phyloP scores from a whole-genome alignment of 768 basidiomycete species.

The Russula olivacea region DNA sequence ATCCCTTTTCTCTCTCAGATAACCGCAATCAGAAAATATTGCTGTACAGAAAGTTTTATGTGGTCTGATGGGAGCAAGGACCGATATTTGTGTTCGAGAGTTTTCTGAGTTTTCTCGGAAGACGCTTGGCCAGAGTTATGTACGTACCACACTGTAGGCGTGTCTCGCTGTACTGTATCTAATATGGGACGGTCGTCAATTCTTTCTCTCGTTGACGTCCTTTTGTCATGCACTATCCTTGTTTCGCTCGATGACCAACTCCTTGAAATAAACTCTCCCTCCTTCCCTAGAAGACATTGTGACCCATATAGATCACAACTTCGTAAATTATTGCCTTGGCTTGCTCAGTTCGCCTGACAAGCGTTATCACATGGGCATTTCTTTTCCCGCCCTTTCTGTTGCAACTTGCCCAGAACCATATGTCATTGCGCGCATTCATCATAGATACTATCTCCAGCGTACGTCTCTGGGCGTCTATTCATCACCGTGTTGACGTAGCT shows the following conservation, averaged over 20 bases:
- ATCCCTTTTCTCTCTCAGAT: no score
- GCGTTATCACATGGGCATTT: constrained; percentile 77
- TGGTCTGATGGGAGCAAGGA: no score
- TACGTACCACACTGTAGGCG: no score
- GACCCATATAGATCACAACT: constrained; percentile 32
- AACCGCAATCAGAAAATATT: no score
- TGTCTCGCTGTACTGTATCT: constrained; percentile 29
- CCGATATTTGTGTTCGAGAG: no score
- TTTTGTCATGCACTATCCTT: constrained; percentile 83
- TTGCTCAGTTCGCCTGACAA: constrained; percentile 83
- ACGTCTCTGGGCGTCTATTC: no score
- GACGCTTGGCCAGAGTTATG: no score
- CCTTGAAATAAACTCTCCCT: constrained; percentile 47
- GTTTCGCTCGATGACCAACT: constrained; percentile 96
- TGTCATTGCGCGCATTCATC: no score
- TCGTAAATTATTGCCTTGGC: constrained; percentile 48
- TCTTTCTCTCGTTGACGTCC: constrained; percentile 74
- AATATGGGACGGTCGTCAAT: constrained; percentile 37
- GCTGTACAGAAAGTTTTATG: no score
- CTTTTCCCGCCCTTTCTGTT: constrained; percentile 55
- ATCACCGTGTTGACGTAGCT: no score
- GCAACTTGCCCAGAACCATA: constrained; percentile 39
- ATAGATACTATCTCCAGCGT: no score
- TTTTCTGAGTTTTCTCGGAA: no score
- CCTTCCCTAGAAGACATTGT: not conserved